These are phyloP conservation scores for Candida silvicultrix DNA, from an alignment of 805 yeast genomes.

Conservation along the genomic window DNA sequence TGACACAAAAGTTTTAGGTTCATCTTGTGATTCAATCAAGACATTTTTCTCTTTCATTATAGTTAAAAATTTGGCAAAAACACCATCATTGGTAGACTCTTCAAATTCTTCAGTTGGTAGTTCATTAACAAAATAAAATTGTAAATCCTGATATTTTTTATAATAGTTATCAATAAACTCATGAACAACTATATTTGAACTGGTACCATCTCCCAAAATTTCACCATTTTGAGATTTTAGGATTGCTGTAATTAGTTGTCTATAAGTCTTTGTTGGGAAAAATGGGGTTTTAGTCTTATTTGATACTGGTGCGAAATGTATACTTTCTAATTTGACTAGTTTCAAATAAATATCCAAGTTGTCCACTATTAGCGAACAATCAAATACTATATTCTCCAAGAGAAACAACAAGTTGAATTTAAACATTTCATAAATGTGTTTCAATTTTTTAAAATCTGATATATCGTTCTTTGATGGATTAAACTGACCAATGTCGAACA, in stretches of 20 bases:
- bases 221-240: slow-evolving; percentile 31
- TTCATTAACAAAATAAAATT: slow-evolving; percentile 62
- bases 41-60: slow-evolving; percentile 30
- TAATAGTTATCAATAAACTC: slow-evolving; percentile 57
- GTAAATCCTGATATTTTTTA: slow-evolving; percentile 64
- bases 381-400: slow-evolving; percentile 31
- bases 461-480: slow-evolving; percentile 30
- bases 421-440: slow-evolving; percentile 48
- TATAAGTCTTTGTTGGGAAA: slow-evolving; percentile 55
- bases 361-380: slow-evolving; percentile 44
- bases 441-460: slow-evolving; percentile 57
- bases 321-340: slow-evolving; percentile 50
- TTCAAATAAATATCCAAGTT: slow-evolving; percentile 50
- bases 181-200: slow-evolving; percentile 39
- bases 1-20: slow-evolving; percentile 31
- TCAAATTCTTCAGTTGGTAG: slow-evolving; percentile 25
- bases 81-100: slow-evolving; percentile 8
- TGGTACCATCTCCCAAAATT: slow-evolving; percentile 38
- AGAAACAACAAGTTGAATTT: slow-evolving; percentile 37
- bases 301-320: slow-evolving; percentile 39
- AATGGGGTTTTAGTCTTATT: slow-evolving; percentile 34
- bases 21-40: slow-evolving; percentile 27
- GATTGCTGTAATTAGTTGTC: slow-evolving; percentile 32
- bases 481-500: slow-evolving; percentile 11
- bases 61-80: slow-evolving; percentile 32